phyloP scores from a whole-genome alignment of 345 rosid species.

The Laguncularia racemosa region DNA sequence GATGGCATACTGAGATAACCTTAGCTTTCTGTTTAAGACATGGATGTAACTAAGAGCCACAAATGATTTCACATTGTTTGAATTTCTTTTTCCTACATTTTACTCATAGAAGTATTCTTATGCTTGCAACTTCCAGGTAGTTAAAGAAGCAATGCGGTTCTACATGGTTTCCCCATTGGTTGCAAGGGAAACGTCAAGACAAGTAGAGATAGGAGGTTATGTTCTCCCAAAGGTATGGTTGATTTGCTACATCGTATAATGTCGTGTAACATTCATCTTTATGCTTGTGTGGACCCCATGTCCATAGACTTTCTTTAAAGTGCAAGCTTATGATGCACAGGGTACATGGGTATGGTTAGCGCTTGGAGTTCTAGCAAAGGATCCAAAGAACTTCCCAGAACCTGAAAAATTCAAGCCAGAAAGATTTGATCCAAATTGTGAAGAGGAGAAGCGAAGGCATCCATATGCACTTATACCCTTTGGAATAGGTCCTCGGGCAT shows the following conservation, averaged over 20 bases:
- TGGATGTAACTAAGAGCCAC: no score
- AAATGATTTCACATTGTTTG: no score
- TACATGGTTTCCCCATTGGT: conserved; percentile 78
- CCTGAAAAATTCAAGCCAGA: conserved; percentile 84
- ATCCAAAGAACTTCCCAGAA: conserved; percentile 79
- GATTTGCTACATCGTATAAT: not conserved
- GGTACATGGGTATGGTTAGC: conserved; percentile 98
- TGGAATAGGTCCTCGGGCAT: conserved; percentile 89
- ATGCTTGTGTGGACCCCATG: not conserved
- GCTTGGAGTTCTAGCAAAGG: conserved; percentile 76
- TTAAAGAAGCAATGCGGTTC: conserved; percentile 82
- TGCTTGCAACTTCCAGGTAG: conserved; percentile 37
- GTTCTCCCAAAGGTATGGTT: conserved; percentile 67
- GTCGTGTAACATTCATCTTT: not conserved
- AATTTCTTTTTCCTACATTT: no score
- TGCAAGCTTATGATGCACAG: conserved; percentile 20
- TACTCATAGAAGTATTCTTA: no score
- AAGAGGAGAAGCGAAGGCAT: conserved; percentile 79
- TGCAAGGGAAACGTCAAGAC: conserved; percentile 74
- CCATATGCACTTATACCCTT: conserved; percentile 83
- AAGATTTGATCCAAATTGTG: conserved; percentile 66
- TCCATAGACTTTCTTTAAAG: not conserved
- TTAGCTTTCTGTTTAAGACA: no score
- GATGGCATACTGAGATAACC: no score
- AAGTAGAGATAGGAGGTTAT: conserved; percentile 79